Evolutionary conservation across 139 green algal genomes (phyloP).

Genomic region (Pseudopediastrum boryanum): DNA sequence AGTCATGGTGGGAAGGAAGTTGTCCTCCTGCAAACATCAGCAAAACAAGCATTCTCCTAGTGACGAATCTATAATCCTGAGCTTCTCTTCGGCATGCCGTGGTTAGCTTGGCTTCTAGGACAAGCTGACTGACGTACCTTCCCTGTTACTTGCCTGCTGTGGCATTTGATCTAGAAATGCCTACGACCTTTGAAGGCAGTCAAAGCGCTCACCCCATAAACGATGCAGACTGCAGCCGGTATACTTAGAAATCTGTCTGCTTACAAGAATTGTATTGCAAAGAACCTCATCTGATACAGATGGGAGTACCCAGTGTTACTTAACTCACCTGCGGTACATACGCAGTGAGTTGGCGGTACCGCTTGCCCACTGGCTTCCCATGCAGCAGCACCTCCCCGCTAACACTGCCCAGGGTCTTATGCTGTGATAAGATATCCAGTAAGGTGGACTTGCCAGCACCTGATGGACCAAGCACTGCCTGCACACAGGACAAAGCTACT

Average conservation of each 20-base stretch:
- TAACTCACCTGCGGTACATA: conserved; percentile 60
- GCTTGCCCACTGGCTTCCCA: conserved; percentile 36
- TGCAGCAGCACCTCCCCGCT: conserved; percentile 68
- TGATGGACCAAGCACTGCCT: too few species aligned
- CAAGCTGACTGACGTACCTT: not conserved
- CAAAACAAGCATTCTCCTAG: not conserved
- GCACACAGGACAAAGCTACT: too few species aligned
- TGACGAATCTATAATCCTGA: too few species aligned
- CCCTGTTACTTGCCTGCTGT: too few species aligned
- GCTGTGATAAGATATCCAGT: conserved; percentile 60
- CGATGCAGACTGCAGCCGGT: not conserved
- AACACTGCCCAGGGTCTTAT: conserved; percentile 54
- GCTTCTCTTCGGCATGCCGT: not conserved
- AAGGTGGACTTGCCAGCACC: conserved; percentile 51
- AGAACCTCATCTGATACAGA: not conserved
- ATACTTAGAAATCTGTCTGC: too few species aligned
- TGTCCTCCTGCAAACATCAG: conserved; percentile 54
- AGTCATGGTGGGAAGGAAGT: conserved; percentile 66
- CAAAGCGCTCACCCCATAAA: not conserved
- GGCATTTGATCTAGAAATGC: not conserved
- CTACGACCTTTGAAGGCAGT: not conserved
- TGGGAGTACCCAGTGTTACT: not conserved
- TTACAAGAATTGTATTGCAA: too few species aligned
- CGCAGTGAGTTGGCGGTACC: conserved; percentile 36
- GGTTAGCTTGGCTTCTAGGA: not conserved